Evolutionary conservation across 75 land plant species (phyloP).

Genomic region (Adiantum capillusveneris): DNA sequence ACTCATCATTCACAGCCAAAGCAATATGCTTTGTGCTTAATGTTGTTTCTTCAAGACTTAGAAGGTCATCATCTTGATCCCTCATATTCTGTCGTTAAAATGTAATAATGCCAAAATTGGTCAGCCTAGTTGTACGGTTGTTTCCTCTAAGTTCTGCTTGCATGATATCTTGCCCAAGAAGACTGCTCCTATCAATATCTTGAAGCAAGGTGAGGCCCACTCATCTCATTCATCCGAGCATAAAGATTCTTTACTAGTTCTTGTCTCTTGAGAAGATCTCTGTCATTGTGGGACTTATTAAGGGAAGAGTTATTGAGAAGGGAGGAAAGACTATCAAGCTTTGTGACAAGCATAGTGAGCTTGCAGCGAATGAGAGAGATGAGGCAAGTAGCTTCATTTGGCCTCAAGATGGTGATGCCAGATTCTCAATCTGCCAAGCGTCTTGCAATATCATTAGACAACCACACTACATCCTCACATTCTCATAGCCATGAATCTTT

Average conservation of each 20-base stretch:
- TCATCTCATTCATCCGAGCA: no score
- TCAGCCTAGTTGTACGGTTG: no score
- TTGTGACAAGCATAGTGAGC: constrained; percentile 19
- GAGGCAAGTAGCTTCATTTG: constrained; percentile 8
- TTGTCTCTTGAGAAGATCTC: no score
- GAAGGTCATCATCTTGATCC: constrained; percentile 97
- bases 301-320: constrained; percentile 10
- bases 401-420: background rate
- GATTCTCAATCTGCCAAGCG: constrained; percentile 16
- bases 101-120: no score
- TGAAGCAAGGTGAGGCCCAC: no score
- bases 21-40: constrained; percentile 96
- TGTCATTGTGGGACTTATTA: constrained; percentile 1
- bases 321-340: constrained; percentile 21
- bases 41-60: constrained; percentile 67
- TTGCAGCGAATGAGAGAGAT: constrained; percentile 21
- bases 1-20: constrained; percentile 84
- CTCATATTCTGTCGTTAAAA: no score
- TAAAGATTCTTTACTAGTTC: no score
- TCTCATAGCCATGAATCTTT: constrained; percentile 28
- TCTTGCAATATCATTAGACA: constrained; percentile 23
- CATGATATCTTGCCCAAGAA: no score
- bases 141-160: no score
- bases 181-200: no score
- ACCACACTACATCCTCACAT: constrained; percentile 22